Evolutionary conservation across 192 early-diverging fungal genomes (phyloP), one percentile per base, ranked within the genome.

Genomic region (Coemansia erecta): DNA sequence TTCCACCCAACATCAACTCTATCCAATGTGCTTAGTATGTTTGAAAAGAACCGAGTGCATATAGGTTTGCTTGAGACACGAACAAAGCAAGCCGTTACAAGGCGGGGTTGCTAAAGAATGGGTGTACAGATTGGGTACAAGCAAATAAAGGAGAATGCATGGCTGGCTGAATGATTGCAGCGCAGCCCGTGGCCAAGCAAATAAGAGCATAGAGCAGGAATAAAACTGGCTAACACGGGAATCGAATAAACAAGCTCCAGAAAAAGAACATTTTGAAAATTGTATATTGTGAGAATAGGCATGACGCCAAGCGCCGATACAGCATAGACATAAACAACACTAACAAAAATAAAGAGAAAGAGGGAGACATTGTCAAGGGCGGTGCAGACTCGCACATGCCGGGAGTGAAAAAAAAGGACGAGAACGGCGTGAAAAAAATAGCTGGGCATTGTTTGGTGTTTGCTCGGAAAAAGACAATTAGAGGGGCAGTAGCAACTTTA

Each of bases 381-480:
- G 35, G 24, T 23, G 28, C 58, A 65, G 61, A 22, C 23, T 72
- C 53, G 59, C 58, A 57, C 62, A 65, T 72, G 61, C 33, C 54
- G 62, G 53, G 31, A 22, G 50, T 53, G 52, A 47, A 39, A 48
- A 26, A 33, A 31, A 24, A 42, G 31, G 39, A 31, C 28, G 28
- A 31, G 28, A 31, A 31, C 28, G 28, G 28, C 28, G 28, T 31
- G 28, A 54, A 41, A 43, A 55, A 53, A 49, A 49, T n/a, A 49
- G 7, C 21, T 24, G 12, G 22, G 47, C 47, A 49, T 49, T 49
- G 47, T 49, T 49, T 49, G 21, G 7, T 49, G 10, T 49, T 49
- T 49, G 47, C 24, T 49, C 47, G 53, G 53, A 18, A 41, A 37
- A 54, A 39, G 33, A 54, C 31, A 54, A 54, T 35, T 41, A 42